Conservation (phyloP, 176 grass and related monocot genomes). For the Bromus sterilis region DNA sequence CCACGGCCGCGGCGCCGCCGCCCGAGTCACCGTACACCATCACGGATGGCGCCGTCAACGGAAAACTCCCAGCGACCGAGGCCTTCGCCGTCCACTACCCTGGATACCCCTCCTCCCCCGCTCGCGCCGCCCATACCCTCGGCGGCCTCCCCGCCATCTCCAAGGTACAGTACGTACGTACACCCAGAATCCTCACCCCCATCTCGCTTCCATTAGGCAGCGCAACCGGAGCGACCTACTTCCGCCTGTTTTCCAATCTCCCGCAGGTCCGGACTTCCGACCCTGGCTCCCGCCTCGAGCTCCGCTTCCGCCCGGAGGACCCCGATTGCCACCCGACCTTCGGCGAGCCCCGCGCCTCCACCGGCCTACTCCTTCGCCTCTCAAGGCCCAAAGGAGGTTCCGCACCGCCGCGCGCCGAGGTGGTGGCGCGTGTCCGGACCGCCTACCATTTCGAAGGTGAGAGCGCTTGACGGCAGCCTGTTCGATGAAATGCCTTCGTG, state of each 20-base stretch:
- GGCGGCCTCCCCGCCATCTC: constrained; percentile 57
- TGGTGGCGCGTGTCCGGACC: constrained; percentile 56
- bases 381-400: constrained; percentile 17
- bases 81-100: constrained; percentile 77
- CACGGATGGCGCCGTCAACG: constrained; percentile 48
- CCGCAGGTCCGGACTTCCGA: not conserved
- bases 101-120: constrained; percentile 60
- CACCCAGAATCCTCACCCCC: not conserved
- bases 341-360: constrained; percentile 30
- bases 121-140: constrained; percentile 46
- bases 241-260: not conserved
- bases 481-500: constrained; percentile 21
- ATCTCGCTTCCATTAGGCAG: not conserved
- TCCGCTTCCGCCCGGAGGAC: constrained; percentile 82
- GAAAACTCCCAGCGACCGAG: constrained; percentile 35
- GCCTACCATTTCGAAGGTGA: constrained; percentile 69
- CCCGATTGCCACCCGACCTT: constrained; percentile 73
- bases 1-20: not conserved
- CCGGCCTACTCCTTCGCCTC: constrained; percentile 59
- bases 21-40: constrained; percentile 25
- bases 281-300: constrained; percentile 33
- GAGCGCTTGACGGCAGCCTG: not conserved
- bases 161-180: constrained; percentile 51
- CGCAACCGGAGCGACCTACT: not conserved
- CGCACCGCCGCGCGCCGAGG: constrained; percentile 21